Conservation (phyloP, 2,329 filamentous ascomycete genomes). For the Aureobasidium zeae region DNA sequence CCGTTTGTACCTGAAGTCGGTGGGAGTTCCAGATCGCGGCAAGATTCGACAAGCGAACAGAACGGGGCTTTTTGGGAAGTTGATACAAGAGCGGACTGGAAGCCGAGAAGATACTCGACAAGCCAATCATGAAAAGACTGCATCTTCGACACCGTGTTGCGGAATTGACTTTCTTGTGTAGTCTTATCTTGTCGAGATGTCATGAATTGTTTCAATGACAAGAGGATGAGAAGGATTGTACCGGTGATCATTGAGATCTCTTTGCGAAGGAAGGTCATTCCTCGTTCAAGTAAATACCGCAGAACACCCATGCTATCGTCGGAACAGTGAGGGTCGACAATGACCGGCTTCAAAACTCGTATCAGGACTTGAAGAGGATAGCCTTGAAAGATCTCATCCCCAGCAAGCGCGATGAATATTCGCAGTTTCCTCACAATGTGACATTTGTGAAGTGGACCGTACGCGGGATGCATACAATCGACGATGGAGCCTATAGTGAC, state of each 20-base stretch:
- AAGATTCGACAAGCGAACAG: conserved; percentile 57
- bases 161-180: conserved; percentile 76
- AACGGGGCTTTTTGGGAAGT: conserved; percentile 41
- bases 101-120: conserved; percentile 55
- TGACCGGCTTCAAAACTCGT: conserved; percentile 65
- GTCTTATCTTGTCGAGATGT: conserved; percentile 66
- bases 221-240: conserved; percentile 66
- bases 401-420: conserved; percentile 70
- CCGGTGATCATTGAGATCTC: conserved; percentile 71
- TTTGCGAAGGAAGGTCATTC: conserved; percentile 53
- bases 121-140: conserved; percentile 73
- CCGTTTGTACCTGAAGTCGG: conserved; percentile 62
- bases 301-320: conserved; percentile 83
- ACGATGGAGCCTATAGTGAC: conserved; percentile 59
- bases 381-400: conserved; percentile 57
- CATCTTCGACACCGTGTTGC: conserved; percentile 65
- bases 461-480: conserved; percentile 68
- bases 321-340: conserved; percentile 77
- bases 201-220: conserved; percentile 68
- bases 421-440: conserved; percentile 79
- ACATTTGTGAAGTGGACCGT: conserved; percentile 80
- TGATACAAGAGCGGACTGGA: conserved; percentile 25
- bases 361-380: conserved; percentile 89
- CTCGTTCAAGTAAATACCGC: conserved; percentile 69
- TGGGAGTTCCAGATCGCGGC: conserved; percentile 55